Evolutionary conservation across 148 eudicot genomes (phyloP).

Genomic region (Rhododendron griersonianum): DNA sequence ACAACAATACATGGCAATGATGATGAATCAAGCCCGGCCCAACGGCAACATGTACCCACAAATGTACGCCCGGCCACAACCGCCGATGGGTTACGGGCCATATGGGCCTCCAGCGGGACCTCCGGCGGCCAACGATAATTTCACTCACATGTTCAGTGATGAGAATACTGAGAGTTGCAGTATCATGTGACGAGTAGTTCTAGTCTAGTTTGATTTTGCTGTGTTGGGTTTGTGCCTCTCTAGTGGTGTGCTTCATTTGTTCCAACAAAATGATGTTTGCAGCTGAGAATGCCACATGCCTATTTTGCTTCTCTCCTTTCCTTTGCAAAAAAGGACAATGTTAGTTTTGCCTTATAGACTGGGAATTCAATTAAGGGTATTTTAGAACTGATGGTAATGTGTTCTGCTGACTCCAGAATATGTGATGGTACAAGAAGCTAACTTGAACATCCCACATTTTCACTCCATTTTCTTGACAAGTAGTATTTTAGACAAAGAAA

Average conservation of each 20-base stretch:
- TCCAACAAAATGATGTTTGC: neutral
- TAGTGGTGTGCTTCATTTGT: neutral
- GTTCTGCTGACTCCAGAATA: neutral
- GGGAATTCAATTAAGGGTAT: neutral
- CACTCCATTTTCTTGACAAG: neutral
- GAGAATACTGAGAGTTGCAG: slow-evolving; percentile 79
- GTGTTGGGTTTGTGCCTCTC: neutral
- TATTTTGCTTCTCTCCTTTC: neutral
- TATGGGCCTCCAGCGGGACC: slow-evolving; percentile 27
- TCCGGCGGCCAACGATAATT: slow-evolving; percentile 43
- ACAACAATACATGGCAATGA: slow-evolving; percentile 75
- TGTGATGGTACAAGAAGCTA: neutral
- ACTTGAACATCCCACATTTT: neutral
- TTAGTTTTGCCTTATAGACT: neutral
- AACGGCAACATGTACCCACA: slow-evolving; percentile 47
- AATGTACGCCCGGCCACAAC: slow-evolving; percentile 62
- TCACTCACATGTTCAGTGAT: slow-evolving; percentile 71
- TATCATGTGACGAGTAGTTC: slow-evolving; percentile 43
- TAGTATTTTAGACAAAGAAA: neutral
- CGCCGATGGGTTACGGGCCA: slow-evolving; percentile 45
- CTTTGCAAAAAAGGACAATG: neutral
- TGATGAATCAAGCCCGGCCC: slow-evolving; percentile 70
- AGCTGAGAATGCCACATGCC: neutral
- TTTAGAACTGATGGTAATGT: neutral
- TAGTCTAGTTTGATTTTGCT: neutral